Evolutionary conservation across 2,329 filamentous ascomycete species (phyloP), one percentile per base, ranked within the genome.

Genomic region (Xylariaceae sp.): DNA sequence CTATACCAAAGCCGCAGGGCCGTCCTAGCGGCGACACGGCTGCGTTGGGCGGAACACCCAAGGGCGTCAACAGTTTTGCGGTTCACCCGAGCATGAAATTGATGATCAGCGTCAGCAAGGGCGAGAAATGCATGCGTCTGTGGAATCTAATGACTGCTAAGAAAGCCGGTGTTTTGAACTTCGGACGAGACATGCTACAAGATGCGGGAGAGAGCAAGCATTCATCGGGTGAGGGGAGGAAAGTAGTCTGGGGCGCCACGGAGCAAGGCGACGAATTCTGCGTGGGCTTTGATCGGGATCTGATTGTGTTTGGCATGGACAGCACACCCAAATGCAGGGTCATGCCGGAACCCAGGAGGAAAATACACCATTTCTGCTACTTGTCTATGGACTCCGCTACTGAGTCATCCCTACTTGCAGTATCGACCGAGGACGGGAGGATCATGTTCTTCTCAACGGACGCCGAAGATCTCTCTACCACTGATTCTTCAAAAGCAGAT

Each of bases 131-230:
- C 61, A 94, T 98, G 87, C 76, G 93, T 53, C 67, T 97, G 54
- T 98, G 93, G 93, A 97, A 98, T 62, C 67, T 98, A 53, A 90
- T 97, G 54, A 97, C 92, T 3, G 93, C 91, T 14, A 95, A 92
- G 71, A 96, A 95, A 71, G 91, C 91, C 1, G 89, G 91, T 22
- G 91, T 95, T 42, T 71, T 98, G 56, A 93, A 88, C 63, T 97
- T 97, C 64, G 79, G 79, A 54, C 76, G 79, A 46, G 79, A 84
- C 1, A 76, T 93, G 58, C 72, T 97, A 42, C 74, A 79, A 36
- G 82, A 86, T 56, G 79, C 86, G 10, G 88, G 88, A 37, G 89
- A 95, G 70, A 79, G 83, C 35, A 82, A 81, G 64, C 83, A 85
- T 64, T 81, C 83, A 36, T 84, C 82, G 36, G 91, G 92, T 11